These are phyloP conservation scores for Sporothrix luriei DNA, from an alignment of 2,329 filamentous ascomycete genomes.

Conservation along the genomic window DNA sequence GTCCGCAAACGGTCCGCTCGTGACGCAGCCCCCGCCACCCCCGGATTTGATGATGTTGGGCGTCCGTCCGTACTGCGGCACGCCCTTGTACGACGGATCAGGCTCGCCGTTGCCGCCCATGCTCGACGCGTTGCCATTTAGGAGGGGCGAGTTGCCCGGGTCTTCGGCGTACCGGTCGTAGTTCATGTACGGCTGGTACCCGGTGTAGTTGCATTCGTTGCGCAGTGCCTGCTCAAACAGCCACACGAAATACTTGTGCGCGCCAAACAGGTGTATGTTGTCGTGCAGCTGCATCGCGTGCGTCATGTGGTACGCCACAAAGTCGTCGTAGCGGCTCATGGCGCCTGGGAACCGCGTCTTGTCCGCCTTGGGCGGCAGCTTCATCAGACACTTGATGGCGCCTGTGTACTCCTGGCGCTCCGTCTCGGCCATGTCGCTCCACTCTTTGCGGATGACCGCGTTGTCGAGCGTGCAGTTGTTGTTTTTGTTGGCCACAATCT, in stretches of 20 bases:
- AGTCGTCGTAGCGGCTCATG: slow-evolving; percentile 42
- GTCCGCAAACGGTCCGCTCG: slow-evolving; percentile 52
- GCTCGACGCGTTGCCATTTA: slow-evolving; percentile 57
- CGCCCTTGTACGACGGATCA: slow-evolving; percentile 38
- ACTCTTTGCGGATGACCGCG: slow-evolving; percentile 39
- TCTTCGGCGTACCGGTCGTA: slow-evolving; percentile 55
- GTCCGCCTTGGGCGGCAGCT: slow-evolving; percentile 37
- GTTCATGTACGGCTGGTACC: slow-evolving; percentile 52
- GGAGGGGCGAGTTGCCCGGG: slow-evolving; percentile 53
- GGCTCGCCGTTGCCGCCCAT: slow-evolving; percentile 53
- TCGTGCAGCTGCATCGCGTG: slow-evolving; percentile 39
- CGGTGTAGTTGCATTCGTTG: slow-evolving; percentile 44
- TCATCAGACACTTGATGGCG: slow-evolving; percentile 41
- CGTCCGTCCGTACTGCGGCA: slow-evolving; percentile 42
- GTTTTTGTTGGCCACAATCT: slow-evolving; percentile 38
- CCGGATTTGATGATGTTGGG: slow-evolving; percentile 50
- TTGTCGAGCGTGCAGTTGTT: slow-evolving; percentile 41
- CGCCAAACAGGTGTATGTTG: slow-evolving; percentile 40
- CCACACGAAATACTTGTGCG: slow-evolving; percentile 42
- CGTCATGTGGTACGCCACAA: slow-evolving; percentile 43
- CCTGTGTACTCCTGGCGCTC: slow-evolving; percentile 39
- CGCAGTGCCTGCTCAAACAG: slow-evolving; percentile 43
- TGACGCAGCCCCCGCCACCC: slow-evolving; percentile 59
- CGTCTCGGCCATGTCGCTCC: slow-evolving; percentile 39
- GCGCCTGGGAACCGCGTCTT: slow-evolving; percentile 39